Conservation (phyloP, 495 filamentous ascomycete genomes). For the Thermothielavioides terrestris region DNA sequence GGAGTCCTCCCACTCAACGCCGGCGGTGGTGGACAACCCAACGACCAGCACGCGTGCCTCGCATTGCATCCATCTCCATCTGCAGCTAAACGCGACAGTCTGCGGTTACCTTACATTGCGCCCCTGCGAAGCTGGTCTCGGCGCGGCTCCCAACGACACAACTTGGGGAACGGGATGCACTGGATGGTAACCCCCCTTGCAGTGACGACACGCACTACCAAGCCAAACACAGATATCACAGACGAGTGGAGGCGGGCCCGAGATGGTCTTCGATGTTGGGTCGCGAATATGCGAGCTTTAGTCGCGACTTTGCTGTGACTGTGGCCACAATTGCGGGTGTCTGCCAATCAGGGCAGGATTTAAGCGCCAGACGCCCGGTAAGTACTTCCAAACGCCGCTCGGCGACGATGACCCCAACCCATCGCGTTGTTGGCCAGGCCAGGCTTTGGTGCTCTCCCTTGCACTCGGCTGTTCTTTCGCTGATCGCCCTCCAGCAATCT, state of each 20-base stretch:
- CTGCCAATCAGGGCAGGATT: conserved; percentile 10
- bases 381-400: background rate
- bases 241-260: background rate
- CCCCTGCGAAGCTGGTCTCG: background rate
- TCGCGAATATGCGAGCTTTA: background rate
- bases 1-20: too few relatives aligned
- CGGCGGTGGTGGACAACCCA: too few relatives aligned
- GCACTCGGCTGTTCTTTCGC: too few relatives aligned
- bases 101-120: too few relatives aligned
- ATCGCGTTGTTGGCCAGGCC: too few relatives aligned
- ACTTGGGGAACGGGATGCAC: background rate
- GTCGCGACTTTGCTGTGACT: conserved; percentile 6
- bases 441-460: too few relatives aligned
- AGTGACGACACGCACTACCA: background rate
- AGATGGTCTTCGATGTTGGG: background rate
- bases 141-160: background rate
- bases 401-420: background rate
- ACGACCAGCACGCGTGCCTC: too few relatives aligned
- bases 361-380: conserved; percentile 8
- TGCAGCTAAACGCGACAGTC: too few relatives aligned
- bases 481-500: too few relatives aligned
- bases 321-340: conserved; percentile 6
- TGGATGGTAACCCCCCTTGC: background rate
- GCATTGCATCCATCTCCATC: too few relatives aligned
- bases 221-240: background rate